phyloP scores from a whole-genome alignment of 345 rosid species.

The Gossypium arboreum region DNA sequence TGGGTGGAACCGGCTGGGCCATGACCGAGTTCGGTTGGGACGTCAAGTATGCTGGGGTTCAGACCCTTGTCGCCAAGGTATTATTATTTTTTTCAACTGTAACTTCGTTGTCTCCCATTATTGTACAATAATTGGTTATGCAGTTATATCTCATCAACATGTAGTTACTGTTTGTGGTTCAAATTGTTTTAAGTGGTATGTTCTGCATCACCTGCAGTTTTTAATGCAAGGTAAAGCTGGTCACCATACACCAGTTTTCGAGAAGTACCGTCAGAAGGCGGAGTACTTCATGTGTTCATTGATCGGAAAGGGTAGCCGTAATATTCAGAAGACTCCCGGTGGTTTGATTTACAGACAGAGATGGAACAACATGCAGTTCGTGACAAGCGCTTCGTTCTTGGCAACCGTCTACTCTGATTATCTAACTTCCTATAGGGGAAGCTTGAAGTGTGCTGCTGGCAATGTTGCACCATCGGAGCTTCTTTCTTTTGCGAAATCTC shows the following conservation, averaged over 20 bases:
- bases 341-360: conserved; percentile 86
- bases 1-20: conserved; percentile 93
- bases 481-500: conserved; percentile 77
- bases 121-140: background rate
- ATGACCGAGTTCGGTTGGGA: conserved; percentile 99
- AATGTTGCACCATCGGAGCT: conserved; percentile 59
- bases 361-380: conserved; percentile 98
- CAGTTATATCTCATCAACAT: background rate
- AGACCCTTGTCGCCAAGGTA: conserved; percentile 93
- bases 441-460: conserved; percentile 60
- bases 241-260: conserved; percentile 54
- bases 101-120: background rate
- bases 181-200: background rate
- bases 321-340: conserved; percentile 81
- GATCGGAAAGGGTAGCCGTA: conserved; percentile 61
- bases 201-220: conserved; percentile 39
- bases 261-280: conserved; percentile 74
- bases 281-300: conserved; percentile 89
- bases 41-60: conserved; percentile 94
- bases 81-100: background rate
- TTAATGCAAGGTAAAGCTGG: conserved; percentile 93
- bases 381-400: conserved; percentile 81
- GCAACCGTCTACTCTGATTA: conserved; percentile 77
- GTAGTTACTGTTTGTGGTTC: background rate
- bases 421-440: conserved; percentile 60